Conservation (phyloP, 345 rosid species). For the Microcos paniculata region DNA sequence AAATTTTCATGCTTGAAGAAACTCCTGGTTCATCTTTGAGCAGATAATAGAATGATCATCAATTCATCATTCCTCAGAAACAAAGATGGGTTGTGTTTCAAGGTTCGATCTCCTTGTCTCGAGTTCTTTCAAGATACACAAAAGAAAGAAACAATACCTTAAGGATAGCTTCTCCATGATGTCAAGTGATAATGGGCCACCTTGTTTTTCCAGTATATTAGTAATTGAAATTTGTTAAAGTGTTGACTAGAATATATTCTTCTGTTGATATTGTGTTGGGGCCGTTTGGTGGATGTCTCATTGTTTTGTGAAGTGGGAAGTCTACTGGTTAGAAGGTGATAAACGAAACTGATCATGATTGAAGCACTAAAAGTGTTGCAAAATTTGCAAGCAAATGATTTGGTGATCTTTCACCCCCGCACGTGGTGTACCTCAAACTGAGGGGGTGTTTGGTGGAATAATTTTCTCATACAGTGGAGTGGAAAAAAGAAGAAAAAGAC, state of each 20-base stretch:
- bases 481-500: neutral
- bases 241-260: neutral
- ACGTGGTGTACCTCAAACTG: neutral
- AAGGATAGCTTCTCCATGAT: too few relatives aligned
- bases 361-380: neutral
- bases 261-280: neutral
- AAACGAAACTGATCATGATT: neutral
- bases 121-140: neutral
- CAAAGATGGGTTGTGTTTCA: neutral
- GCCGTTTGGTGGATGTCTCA: neutral
- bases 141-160: too few relatives aligned
- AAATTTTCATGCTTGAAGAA: neutral
- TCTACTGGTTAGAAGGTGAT: neutral
- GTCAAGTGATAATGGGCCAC: neutral
- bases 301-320: neutral
- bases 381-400: neutral
- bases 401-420: neutral
- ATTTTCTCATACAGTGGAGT: neutral
- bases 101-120: neutral
- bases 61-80: too few relatives aligned
- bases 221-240: neutral
- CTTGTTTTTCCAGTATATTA: neutral
- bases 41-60: too few relatives aligned
- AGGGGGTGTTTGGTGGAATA: neutral
- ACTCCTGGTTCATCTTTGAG: neutral